A percentile compares a stretch with the other conserved stretches of the same genome.
phyloP scores from a whole-genome alignment of 352 stramenopile genomes.

The Pythium biforme region DNA sequence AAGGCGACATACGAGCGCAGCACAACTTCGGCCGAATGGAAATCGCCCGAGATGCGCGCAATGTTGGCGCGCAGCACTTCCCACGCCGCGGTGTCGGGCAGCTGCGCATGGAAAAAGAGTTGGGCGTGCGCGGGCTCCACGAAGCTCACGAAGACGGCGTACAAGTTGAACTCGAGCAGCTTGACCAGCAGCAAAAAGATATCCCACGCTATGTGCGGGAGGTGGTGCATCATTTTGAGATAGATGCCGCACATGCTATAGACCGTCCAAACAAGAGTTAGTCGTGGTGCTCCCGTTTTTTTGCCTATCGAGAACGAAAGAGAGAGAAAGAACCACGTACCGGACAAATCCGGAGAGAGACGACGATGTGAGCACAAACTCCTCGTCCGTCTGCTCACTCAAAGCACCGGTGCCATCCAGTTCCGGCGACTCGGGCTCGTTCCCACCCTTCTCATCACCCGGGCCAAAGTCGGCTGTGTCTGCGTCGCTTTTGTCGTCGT shows the following conservation, averaged over 20 bases:
- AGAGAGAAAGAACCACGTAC: too few relatives aligned
- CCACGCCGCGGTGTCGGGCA: slow-evolving; percentile 15
- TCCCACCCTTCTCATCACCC: slow-evolving; percentile 1
- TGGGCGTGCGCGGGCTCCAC: slow-evolving; percentile 41
- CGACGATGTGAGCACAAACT: slow-evolving; percentile 75
- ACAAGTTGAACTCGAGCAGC: slow-evolving; percentile 80
- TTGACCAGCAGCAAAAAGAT: slow-evolving; percentile 69
- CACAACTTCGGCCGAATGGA: slow-evolving; percentile 21
- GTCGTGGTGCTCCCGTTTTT: too few relatives aligned
- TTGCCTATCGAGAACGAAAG: too few relatives aligned
- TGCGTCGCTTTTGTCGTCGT: neutral
- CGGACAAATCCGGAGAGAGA: slow-evolving; percentile 68
- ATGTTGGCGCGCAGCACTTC: slow-evolving; percentile 14
- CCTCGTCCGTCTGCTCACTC: slow-evolving; percentile 23
- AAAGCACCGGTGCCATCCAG: neutral
- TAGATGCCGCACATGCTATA: slow-evolving; percentile 76
- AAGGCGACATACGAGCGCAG: slow-evolving; percentile 14
- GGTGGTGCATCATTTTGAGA: slow-evolving; percentile 86
- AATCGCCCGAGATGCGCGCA: slow-evolving; percentile 12
- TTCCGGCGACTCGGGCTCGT: slow-evolving; percentile 13
- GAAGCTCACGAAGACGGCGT: slow-evolving; percentile 74
- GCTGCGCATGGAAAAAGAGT: slow-evolving; percentile 41
- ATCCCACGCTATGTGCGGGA: slow-evolving; percentile 72
- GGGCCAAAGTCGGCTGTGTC: neutral
- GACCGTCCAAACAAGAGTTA: neutral